Evolutionary conservation across 306 rosid genomes (phyloP).

Genomic region (Adenanthera pavonina): DNA sequence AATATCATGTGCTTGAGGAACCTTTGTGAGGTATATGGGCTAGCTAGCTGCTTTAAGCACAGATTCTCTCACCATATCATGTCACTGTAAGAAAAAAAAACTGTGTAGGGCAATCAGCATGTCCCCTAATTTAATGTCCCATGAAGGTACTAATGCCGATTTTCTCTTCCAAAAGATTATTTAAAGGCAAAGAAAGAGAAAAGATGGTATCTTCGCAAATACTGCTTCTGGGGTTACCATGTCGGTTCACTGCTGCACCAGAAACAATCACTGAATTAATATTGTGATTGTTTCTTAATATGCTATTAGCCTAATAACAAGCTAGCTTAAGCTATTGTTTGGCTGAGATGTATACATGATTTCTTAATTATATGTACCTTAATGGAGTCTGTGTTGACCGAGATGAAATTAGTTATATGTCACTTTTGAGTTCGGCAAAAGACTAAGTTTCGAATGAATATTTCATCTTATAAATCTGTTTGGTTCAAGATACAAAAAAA

Average conservation of each 20-base stretch:
- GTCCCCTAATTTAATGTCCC: constrained; percentile 44
- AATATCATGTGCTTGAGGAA: constrained; percentile 64
- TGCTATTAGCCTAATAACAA: neutral
- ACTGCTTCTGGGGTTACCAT: constrained; percentile 26
- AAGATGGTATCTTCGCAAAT: constrained; percentile 24
- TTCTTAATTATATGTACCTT: too few relatives aligned
- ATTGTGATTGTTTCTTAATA: constrained; percentile 12
- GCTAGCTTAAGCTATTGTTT: neutral
- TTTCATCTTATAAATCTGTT: neutral
- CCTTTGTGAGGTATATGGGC: constrained; percentile 40
- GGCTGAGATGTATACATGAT: neutral
- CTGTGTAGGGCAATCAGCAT: constrained; percentile 46
- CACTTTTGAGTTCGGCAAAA: neutral
- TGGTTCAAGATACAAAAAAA: neutral
- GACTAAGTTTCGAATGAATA: neutral
- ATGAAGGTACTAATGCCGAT: constrained; percentile 38
- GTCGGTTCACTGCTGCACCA: constrained; percentile 1
- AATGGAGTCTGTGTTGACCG: too few relatives aligned
- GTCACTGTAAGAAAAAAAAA: constrained; percentile 35
- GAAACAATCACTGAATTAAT: constrained; percentile 13
- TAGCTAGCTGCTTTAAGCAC: constrained; percentile 40
- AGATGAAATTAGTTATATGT: too few relatives aligned
- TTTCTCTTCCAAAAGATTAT: constrained; percentile 34
- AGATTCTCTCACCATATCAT: constrained; percentile 55
- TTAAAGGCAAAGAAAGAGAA: constrained; percentile 12